Evolutionary conservation across 2,329 filamentous ascomycete genomes (phyloP).

Genomic region (Alternaria brassicicola): DNA sequence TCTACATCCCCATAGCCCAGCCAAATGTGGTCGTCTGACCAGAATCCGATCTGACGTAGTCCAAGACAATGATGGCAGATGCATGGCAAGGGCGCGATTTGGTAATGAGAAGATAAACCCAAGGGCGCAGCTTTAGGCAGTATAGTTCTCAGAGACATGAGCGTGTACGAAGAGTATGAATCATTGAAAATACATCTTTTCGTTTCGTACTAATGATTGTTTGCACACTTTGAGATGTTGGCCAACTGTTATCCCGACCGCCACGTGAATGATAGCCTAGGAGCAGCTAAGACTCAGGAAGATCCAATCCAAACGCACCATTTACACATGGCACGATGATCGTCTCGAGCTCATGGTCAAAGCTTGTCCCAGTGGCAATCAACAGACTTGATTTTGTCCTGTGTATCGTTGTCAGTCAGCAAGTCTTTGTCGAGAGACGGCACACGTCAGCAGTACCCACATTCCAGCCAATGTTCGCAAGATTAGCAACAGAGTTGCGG

Average conservation of each 20-base stretch:
- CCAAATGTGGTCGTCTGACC: no score
- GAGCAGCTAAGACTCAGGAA: neutral
- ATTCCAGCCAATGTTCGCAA: neutral
- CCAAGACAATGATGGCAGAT: no score
- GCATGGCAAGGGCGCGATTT: neutral
- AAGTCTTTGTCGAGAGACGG: neutral
- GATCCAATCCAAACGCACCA: neutral
- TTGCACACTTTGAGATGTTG: neutral
- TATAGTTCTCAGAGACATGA: neutral
- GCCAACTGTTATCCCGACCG: neutral
- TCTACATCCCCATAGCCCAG: no score
- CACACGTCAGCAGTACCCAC: neutral
- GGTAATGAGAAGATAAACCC: no score
- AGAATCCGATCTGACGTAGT: no score
- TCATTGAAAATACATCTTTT: neutral
- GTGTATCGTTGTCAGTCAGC: neutral
- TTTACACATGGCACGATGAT: neutral
- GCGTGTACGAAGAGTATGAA: neutral
- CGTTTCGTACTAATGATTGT: neutral
- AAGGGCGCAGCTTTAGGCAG: neutral
- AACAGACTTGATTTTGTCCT: neutral
- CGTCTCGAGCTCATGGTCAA: neutral
- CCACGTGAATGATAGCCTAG: neutral
- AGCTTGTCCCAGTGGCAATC: neutral
- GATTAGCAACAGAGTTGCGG: neutral